phyloP scores from a whole-genome alignment of 75 land plant genomes.

The Cunninghamia lanceolata region DNA sequence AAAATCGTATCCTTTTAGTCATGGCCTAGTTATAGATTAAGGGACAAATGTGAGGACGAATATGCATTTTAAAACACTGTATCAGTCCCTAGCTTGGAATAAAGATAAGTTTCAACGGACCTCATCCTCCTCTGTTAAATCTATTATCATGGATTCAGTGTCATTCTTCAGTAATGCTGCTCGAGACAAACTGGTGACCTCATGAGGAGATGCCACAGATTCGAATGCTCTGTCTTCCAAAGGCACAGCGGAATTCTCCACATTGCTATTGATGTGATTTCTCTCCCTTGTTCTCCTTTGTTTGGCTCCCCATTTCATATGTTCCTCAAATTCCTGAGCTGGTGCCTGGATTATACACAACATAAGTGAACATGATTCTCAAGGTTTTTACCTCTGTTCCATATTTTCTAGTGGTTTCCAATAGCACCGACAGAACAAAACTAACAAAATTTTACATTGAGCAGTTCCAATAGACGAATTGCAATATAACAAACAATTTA shows the following conservation, averaged over 20 bases:
- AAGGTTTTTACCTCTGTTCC: background rate
- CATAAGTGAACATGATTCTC: background rate
- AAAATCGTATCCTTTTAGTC: background rate
- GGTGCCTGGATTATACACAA: background rate
- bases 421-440: background rate
- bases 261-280: background rate
- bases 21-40: background rate
- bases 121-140: background rate
- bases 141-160: background rate
- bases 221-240: background rate
- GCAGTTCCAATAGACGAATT: background rate
- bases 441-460: no score
- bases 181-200: background rate
- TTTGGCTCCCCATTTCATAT: conserved; percentile 29
- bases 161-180: background rate
- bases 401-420: background rate
- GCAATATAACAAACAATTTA: background rate
- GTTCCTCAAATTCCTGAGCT: conserved; percentile 4
- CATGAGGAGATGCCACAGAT: background rate
- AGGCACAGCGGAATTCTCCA: background rate
- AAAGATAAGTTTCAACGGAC: background rate
- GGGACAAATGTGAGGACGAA: background rate
- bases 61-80: background rate
- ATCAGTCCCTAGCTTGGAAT: background rate
- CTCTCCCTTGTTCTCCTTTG: conserved; percentile 23